These are phyloP conservation scores for Amanita pseudoporphyria DNA, from an alignment of 768 basidiomycete genomes.

Conservation along the genomic window DNA sequence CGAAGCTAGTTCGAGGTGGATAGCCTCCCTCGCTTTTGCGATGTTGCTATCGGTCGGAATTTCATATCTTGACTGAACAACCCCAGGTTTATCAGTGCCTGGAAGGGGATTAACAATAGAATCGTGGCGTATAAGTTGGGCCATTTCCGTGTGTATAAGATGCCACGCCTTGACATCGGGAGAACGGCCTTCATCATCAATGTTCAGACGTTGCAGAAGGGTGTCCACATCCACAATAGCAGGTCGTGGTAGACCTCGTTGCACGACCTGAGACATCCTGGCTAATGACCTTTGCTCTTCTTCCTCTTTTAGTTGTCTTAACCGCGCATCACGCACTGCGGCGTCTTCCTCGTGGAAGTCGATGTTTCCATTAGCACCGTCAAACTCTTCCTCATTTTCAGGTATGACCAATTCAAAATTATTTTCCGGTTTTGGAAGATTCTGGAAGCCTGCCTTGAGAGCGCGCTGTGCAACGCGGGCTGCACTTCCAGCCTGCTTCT, in stretches of 20 bases:
- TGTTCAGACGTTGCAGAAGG: slow-evolving; percentile 50
- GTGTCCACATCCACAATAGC: slow-evolving; percentile 64
- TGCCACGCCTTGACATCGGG: slow-evolving; percentile 41
- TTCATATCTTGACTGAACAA: slow-evolving; percentile 56
- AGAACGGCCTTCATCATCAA: slow-evolving; percentile 34
- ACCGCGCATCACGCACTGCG: slow-evolving; percentile 77
- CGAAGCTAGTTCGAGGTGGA: slow-evolving; percentile 75
- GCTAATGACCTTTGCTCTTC: slow-evolving; percentile 77
- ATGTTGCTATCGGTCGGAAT: slow-evolving; percentile 75
- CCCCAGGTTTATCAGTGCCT: slow-evolving; percentile 72
- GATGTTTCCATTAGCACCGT: slow-evolving; percentile 20
- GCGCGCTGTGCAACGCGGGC: slow-evolving; percentile 64
- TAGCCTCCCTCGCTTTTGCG: slow-evolving; percentile 52
- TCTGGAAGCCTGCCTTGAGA: slow-evolving; percentile 73
- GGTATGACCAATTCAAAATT: slow-evolving; percentile 93
- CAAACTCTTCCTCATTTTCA: slow-evolving; percentile 76
- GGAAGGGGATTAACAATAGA: slow-evolving; percentile 81
- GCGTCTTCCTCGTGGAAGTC: slow-evolving; percentile 66
- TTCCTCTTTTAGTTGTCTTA: slow-evolving; percentile 57
- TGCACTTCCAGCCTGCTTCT: not conserved
- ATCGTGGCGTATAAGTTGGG: slow-evolving; percentile 76
- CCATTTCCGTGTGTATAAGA: slow-evolving; percentile 72
- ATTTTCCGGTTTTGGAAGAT: slow-evolving; percentile 87
- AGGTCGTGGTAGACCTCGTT: slow-evolving; percentile 78
- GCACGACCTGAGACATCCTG: slow-evolving; percentile 72